Evolutionary conservation across 208 protist genomes (phyloP).

Genomic region (Crithidia fasciculata): DNA sequence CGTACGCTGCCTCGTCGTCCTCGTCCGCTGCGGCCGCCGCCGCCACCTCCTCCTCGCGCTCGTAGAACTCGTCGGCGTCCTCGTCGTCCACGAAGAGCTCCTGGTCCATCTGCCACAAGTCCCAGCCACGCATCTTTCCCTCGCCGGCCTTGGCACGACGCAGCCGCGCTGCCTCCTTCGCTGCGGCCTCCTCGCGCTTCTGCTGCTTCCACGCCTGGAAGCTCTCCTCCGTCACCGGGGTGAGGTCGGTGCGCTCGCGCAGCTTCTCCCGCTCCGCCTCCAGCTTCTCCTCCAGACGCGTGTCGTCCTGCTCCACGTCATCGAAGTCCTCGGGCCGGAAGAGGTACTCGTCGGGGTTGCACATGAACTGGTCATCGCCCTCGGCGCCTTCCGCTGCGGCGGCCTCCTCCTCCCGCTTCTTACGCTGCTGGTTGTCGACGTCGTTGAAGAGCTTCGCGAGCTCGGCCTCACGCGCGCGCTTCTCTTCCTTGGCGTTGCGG

Average conservation of each 20-base stretch:
- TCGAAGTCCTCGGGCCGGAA: slow-evolving; percentile 92
- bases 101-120: slow-evolving; percentile 87
- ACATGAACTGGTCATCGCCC: slow-evolving; percentile 56
- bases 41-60: slow-evolving; percentile 55
- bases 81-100: slow-evolving; percentile 88
- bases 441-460: slow-evolving; percentile 84
- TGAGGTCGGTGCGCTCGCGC: slow-evolving; percentile 73
- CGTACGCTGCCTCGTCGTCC: slow-evolving; percentile 62
- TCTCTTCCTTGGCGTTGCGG: slow-evolving; percentile 70
- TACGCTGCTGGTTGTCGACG: slow-evolving; percentile 46
- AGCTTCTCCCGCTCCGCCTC: slow-evolving; percentile 88
- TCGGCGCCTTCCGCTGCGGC: slow-evolving; percentile 12
- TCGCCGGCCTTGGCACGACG: slow-evolving; percentile 71
- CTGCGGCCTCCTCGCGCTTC: slow-evolving; percentile 70
- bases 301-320: slow-evolving; percentile 81
- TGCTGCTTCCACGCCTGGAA: slow-evolving; percentile 82
- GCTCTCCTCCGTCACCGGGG: slow-evolving; percentile 77
- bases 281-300: slow-evolving; percentile 84
- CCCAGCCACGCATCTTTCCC: slow-evolving; percentile 79
- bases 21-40: slow-evolving; percentile 33
- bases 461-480: slow-evolving; percentile 83
- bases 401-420: slow-evolving; percentile 33
- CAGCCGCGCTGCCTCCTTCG: slow-evolving; percentile 68
- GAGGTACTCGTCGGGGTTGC: slow-evolving; percentile 85
- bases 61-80: slow-evolving; percentile 80